Evolutionary conservation across 129 eudicot species (phyloP).

Genomic region (Deinandra increscens): DNA sequence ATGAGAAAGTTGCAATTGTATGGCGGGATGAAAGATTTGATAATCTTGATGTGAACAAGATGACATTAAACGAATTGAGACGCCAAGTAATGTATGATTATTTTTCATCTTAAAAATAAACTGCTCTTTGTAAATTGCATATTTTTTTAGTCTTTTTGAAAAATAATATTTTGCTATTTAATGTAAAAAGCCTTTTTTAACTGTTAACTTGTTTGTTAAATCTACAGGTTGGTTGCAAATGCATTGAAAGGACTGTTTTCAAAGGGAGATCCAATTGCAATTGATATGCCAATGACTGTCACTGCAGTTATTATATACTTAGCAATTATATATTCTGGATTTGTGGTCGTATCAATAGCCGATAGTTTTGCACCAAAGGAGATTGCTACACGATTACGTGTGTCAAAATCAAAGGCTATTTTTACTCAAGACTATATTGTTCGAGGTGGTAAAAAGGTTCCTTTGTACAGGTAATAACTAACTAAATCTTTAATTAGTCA

Average conservation of each 20-base stretch:
- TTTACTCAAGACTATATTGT: conserved; percentile 90
- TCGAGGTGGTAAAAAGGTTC: conserved; percentile 81
- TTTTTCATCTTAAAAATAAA: neutral
- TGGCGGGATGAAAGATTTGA: conserved; percentile 86
- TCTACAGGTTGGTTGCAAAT: conserved; percentile 77
- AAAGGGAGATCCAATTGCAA: conserved; percentile 89
- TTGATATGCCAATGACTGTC: conserved; percentile 96
- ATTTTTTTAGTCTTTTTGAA: neutral
- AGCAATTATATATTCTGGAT: conserved; percentile 75
- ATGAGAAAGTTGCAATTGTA: conserved; percentile 61
- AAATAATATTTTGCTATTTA: neutral
- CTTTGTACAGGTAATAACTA: conserved; percentile 77
- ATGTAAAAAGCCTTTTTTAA: neutral
- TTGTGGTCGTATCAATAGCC: conserved; percentile 83
- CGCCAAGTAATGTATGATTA: conserved; percentile 79
- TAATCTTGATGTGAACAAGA: conserved; percentile 45
- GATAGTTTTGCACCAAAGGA: conserved; percentile 91
- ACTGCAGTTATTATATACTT: conserved; percentile 85
- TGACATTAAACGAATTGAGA: conserved; percentile 73
- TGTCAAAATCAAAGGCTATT: conserved; percentile 71
- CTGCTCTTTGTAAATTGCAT: neutral
- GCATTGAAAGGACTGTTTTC: conserved; percentile 59
- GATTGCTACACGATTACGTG: conserved; percentile 75
- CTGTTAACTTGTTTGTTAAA: neutral
- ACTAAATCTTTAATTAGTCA: neutral